phyloP scores from a whole-genome alignment of 2,329 filamentous ascomycete species.

The Myrmaecium sp. region DNA sequence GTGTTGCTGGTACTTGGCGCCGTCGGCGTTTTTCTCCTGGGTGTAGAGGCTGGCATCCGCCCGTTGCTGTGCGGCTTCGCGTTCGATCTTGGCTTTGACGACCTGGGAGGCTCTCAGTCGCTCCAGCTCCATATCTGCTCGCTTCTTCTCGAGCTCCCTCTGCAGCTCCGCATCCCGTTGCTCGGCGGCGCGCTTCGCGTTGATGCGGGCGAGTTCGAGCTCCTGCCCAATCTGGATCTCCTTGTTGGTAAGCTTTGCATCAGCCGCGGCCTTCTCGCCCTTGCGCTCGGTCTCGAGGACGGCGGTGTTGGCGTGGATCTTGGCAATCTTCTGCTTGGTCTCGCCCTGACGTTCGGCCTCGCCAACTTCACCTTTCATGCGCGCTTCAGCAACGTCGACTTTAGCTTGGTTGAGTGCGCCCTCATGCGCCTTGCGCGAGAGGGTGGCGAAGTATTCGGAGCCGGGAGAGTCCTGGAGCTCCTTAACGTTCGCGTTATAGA shows the following conservation, averaged over 20 bases:
- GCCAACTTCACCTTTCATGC: conserved; percentile 52
- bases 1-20: conserved; percentile 40
- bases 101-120: conserved; percentile 61
- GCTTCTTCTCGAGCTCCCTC: conserved; percentile 59
- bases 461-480: conserved; percentile 70
- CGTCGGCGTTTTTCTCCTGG: conserved; percentile 34
- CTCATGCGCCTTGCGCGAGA: conserved; percentile 71
- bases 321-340: conserved; percentile 72
- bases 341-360: conserved; percentile 64
- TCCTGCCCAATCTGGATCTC: conserved; percentile 58
- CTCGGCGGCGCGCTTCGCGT: conserved; percentile 56
- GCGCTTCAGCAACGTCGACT: conserved; percentile 40
- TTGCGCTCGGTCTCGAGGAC: conserved; percentile 74
- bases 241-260: conserved; percentile 56
- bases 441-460: conserved; percentile 68
- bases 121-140: conserved; percentile 65
- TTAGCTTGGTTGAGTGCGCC: conserved; percentile 68
- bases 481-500: conserved; percentile 67
- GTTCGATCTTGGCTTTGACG: conserved; percentile 54
- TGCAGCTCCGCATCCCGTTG: conserved; percentile 65
- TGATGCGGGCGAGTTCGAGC: conserved; percentile 59
- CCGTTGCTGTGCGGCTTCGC: conserved; percentile 51
- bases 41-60: conserved; percentile 40
- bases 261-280: conserved; percentile 61
- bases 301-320: conserved; percentile 73